Percentiles rank a stretch among this genome's conserved stretches.
These are phyloP conservation scores for Quercus lobata DNA, from an alignment of 331 rosid species.

Conservation along the genomic window DNA sequence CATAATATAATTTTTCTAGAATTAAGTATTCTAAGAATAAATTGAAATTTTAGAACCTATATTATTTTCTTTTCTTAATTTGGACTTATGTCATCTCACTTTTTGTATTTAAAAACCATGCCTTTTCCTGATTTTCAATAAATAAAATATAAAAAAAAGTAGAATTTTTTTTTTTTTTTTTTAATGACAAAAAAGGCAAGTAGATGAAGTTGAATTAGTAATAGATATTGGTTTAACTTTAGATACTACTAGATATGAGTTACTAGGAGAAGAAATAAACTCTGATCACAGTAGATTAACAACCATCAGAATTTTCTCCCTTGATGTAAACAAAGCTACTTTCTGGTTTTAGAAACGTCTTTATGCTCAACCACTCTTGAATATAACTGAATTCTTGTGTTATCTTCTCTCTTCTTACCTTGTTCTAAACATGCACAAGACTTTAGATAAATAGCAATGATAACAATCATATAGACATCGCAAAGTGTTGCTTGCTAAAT, in stretches of 20 bases:
- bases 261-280: not conserved
- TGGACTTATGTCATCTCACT: no score
- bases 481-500: not conserved
- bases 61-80: no score
- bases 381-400: not conserved
- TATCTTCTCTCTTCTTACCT: not conserved
- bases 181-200: no score
- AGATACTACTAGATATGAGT: not conserved
- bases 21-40: no score
- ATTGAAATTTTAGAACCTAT: no score
- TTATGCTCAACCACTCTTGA: slow-evolving; percentile 23
- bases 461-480: not conserved
- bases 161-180: no score
- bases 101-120: no score
- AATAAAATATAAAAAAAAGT: no score
- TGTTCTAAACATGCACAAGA: not conserved
- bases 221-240: not conserved
- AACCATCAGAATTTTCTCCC: not conserved
- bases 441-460: not conserved
- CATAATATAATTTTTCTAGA: no score
- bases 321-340: not conserved
- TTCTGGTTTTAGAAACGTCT: not conserved
- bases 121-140: no score
- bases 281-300: slow-evolving; percentile 15
- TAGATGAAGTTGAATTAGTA: no score